A percentile compares a stretch with the other conserved stretches of the same genome.
phyloP scores from a whole-genome alignment of 331 rosid genomes.

The Malus hybrid region DNA sequence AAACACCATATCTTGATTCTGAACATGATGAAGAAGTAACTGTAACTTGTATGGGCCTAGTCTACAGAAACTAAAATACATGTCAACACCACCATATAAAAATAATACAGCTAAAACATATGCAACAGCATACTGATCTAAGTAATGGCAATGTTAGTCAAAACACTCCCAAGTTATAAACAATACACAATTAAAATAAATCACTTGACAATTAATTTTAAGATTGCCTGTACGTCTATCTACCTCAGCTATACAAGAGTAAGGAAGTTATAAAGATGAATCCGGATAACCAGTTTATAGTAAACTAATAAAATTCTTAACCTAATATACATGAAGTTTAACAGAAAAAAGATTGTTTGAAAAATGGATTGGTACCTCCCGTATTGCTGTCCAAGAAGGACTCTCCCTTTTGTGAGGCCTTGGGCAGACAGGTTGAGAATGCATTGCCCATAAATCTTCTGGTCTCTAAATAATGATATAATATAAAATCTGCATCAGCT shows the following conservation, averaged over 20 bases:
- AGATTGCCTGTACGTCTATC: not conserved
- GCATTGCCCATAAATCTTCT: constrained; percentile 88
- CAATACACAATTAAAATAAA: not conserved
- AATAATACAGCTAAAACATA: not conserved
- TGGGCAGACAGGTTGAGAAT: constrained; percentile 73
- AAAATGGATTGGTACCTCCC: constrained; percentile 39
- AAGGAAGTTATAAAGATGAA: not conserved
- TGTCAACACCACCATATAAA: not conserved
- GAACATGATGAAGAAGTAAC: not conserved
- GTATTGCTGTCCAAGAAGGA: constrained; percentile 82
- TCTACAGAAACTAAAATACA: not conserved
- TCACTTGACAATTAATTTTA: not conserved
- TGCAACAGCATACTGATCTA: not conserved
- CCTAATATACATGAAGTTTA: not conserved
- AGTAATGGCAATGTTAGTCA: not conserved
- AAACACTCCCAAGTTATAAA: not conserved
- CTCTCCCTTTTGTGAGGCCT: constrained; percentile 76
- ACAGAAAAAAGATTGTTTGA: not conserved
- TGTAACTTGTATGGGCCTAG: not conserved
- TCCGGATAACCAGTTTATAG: not conserved
- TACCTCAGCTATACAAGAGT: not conserved
- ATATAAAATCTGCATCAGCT: constrained; percentile 17
- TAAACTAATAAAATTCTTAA: not conserved
- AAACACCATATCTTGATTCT: not conserved
- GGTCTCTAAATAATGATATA: constrained; percentile 54